These are phyloP conservation scores for Moringa oleifera DNA, from an alignment of 345 rosid genomes.

Conservation along the genomic window DNA sequence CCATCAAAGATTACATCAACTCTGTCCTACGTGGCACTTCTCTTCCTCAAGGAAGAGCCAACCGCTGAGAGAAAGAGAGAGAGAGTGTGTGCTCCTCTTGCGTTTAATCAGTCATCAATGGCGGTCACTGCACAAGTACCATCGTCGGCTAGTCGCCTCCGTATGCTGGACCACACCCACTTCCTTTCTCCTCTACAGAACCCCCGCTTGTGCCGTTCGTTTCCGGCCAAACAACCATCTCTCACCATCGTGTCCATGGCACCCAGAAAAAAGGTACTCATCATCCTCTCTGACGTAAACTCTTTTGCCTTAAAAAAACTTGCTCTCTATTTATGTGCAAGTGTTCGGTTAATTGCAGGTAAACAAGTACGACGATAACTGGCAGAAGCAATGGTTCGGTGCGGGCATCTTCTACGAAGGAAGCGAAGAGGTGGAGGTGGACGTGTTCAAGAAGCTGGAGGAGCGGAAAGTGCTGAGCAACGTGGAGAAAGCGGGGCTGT, in stretches of 20 bases:
- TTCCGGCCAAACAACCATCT: constrained; percentile 26
- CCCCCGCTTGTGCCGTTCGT: constrained; percentile 15
- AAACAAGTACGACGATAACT: constrained; percentile 56
- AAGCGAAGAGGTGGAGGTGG: constrained; percentile 73
- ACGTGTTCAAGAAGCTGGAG: constrained; percentile 92
- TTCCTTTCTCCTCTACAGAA: constrained; percentile 27
- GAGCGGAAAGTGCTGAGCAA: constrained; percentile 78
- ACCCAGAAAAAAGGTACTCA: constrained; percentile 60
- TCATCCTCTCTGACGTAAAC: too few relatives aligned
- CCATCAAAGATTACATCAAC: too few relatives aligned
- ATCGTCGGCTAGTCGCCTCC: constrained; percentile 38
- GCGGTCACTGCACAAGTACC: constrained; percentile 48
- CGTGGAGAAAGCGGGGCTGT: constrained; percentile 76
- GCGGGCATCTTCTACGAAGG: constrained; percentile 87
- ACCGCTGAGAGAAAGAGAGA: too few relatives aligned
- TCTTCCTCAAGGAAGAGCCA: too few relatives aligned
- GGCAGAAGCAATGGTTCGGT: constrained; percentile 93
- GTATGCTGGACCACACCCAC: constrained; percentile 17
- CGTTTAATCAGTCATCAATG: constrained; percentile 33
- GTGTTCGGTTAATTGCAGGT: constrained; percentile 34
- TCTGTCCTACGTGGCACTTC: too few relatives aligned
- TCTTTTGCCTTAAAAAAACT: too few relatives aligned
- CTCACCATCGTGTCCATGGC: constrained; percentile 73
- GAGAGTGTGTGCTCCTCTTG: too few relatives aligned
- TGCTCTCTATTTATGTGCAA: neutral